phyloP scores from a whole-genome alignment of 768 basidiomycete genomes.

The Podaxis sp. region DNA sequence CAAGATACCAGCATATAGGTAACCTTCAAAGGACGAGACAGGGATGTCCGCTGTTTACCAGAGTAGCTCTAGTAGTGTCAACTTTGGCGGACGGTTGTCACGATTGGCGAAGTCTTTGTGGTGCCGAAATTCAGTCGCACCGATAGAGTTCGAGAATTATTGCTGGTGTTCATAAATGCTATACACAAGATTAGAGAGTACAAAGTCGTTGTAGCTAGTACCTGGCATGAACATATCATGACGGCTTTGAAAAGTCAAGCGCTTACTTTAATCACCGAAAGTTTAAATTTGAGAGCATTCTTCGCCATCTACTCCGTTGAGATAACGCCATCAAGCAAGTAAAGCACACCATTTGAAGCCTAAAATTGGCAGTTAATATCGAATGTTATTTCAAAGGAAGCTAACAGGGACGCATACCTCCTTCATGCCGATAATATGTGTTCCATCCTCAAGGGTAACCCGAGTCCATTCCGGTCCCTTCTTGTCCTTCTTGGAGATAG shows the following conservation, averaged over 20 bases:
- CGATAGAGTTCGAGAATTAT: neutral
- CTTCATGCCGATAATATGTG: slow-evolving; percentile 54
- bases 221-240: neutral
- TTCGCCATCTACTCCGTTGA: neutral
- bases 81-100: no score
- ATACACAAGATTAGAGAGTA: neutral
- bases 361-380: neutral
- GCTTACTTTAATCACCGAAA: neutral
- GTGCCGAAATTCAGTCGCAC: no score
- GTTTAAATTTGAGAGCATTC: neutral
- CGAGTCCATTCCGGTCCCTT: slow-evolving; percentile 51
- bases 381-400: neutral
- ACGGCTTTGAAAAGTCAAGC: neutral
- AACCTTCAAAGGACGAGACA: no score
- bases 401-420: slow-evolving; percentile 38
- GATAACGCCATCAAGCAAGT: slow-evolving; percentile 5
- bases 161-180: neutral
- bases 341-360: slow-evolving; percentile 9
- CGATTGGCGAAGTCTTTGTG: no score
- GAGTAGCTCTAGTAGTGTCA: no score
- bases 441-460: slow-evolving; percentile 50
- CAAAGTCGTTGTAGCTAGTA: neutral
- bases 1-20: no score
- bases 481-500: slow-evolving; percentile 28
- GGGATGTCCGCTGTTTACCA: no score